Evolutionary conservation across 1,284 basidiomycete species (phyloP), one percentile per base, ranked within the genome.

Genomic region (Leccinum fuscescens): DNA sequence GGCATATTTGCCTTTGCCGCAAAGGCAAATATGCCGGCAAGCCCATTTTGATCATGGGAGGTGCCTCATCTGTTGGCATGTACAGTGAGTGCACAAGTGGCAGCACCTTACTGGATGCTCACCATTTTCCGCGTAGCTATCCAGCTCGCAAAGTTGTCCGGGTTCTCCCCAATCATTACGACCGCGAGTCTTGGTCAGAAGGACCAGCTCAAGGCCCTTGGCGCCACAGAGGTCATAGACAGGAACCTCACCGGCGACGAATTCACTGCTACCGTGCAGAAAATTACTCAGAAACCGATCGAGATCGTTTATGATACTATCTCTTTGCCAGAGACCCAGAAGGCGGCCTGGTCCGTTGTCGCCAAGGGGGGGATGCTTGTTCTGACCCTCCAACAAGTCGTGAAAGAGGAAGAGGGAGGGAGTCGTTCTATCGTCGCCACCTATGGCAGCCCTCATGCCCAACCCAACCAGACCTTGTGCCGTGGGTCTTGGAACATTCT

Each of bases 151-250:
- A 80, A 75, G 63, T 64, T 81, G 29, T 79, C 81, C 0, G 84
- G 83, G 1, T 84, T 84, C 74, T 77, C 75, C 4, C 80, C 79
- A 0, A 82, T 86, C 61, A 80, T 86, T 55, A 72, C 82, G 6
- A 84, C 81, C 2, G 78, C 84, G 1, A 85, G 82, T 6, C 65
- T 67, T 14, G 77, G 76, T 62, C 79, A 86, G 62, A 64, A 69
- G 20, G 72, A 69, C 0, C 67, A 69, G 44, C 77, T 88, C 60
- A 80, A 79, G 64, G 72, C 75, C 0, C 72, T 84, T 24, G 86
- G 86, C 2, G 86, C 83, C 0, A 82, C 82, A 0, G 74, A 82
- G 48, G 72, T 84, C 54, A 67, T 87, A 56, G 80, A 85, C 61
- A 77, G 82, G 46, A 67, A 75, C 20, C 65, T 72, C n/a, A 29